Conservation (phyloP, 306 rosid species). For the Gastrolobium bilobum region DNA sequence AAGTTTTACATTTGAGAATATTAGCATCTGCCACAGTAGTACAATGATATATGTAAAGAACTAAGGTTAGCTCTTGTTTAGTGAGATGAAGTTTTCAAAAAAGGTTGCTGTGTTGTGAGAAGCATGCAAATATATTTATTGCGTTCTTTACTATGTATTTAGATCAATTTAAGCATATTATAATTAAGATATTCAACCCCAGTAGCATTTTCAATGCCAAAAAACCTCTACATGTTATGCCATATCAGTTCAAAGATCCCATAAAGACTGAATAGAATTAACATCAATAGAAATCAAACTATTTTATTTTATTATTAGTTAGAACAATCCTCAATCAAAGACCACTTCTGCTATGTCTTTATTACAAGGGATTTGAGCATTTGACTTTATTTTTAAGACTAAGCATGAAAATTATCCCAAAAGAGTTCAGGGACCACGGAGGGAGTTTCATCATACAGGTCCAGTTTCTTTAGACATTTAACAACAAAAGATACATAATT, state of each 20-base stretch:
- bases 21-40: neutral
- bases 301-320: neutral
- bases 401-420: neutral
- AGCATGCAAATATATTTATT: conserved; percentile 2
- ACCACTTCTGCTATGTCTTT: neutral
- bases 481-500: conserved; percentile 18
- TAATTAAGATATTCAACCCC: neutral
- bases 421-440: neutral
- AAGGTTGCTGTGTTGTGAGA: neutral
- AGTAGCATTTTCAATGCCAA: conserved; percentile 7
- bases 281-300: neutral
- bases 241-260: conserved; percentile 4
- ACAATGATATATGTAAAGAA: neutral
- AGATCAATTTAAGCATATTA: conserved; percentile 5
- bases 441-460: neutral
- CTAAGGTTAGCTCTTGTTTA: neutral
- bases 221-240: neutral
- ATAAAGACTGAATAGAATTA: neutral
- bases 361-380: neutral
- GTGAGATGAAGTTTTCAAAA: conserved; percentile 18
- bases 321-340: neutral
- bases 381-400: conserved; percentile 4
- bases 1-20: neutral
- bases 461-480: conserved; percentile 30
- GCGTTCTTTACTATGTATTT: neutral